These are phyloP conservation scores for Rhodosporidiobolus sp. DNA, from an alignment of 768 basidiomycete species.

Conservation along the genomic window DNA sequence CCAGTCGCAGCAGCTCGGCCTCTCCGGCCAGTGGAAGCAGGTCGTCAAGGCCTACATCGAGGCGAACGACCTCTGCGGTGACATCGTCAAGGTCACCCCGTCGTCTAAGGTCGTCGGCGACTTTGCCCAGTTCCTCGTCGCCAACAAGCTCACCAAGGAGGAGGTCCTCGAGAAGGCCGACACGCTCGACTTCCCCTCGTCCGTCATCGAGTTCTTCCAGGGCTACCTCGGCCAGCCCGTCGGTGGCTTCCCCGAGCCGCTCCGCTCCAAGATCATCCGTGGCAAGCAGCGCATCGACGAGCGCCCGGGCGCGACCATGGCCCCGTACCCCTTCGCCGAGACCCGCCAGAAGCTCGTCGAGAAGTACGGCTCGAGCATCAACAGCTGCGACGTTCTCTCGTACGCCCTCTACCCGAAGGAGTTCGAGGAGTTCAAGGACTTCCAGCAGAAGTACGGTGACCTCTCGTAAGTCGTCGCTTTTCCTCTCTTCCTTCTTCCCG, in stretches of 20 bases:
- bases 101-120: constrained; percentile 99
- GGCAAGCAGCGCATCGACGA: constrained; percentile 89
- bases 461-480: constrained; percentile 20
- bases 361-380: constrained; percentile 93
- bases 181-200: constrained; percentile 86
- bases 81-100: constrained; percentile 98
- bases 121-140: constrained; percentile 85
- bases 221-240: constrained; percentile 94
- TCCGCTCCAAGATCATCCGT: constrained; percentile 85
- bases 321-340: constrained; percentile 89
- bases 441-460: constrained; percentile 80
- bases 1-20: constrained; percentile 95
- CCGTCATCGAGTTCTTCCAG: constrained; percentile 88
- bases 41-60: constrained; percentile 99
- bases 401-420: constrained; percentile 99
- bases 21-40: constrained; percentile 94
- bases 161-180: constrained; percentile 84
- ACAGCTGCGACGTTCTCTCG: constrained; percentile 85
- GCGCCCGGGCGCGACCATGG: constrained; percentile 83
- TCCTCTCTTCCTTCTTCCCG: not conserved
- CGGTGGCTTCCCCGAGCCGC: constrained; percentile 96
- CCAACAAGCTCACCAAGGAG: constrained; percentile 80
- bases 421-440: constrained; percentile 86
- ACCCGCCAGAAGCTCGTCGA: constrained; percentile 69
- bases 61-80: constrained; percentile 94